These are phyloP conservation scores for Melampsora americana DNA, from an alignment of 1,284 basidiomycete species.

Conservation along the genomic window DNA sequence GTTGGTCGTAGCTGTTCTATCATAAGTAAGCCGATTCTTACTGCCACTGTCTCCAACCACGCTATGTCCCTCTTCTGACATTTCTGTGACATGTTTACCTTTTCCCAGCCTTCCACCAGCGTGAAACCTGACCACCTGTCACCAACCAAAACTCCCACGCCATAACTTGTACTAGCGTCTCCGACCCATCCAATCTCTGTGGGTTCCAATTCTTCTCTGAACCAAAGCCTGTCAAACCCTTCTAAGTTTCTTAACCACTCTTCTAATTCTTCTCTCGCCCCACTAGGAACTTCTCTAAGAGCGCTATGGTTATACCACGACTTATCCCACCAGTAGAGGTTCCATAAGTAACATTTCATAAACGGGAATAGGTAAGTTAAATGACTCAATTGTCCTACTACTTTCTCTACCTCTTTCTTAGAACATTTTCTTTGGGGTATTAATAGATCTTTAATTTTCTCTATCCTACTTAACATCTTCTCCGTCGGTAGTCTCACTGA, in stretches of 20 bases:
- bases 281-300: background rate
- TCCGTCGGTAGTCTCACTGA: background rate
- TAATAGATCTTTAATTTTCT: background rate
- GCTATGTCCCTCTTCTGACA: background rate
- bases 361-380: background rate
- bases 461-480: background rate
- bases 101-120: too few relatives aligned
- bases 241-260: background rate
- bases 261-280: background rate
- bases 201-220: background rate
- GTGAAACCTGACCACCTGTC: too few relatives aligned
- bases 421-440: background rate
- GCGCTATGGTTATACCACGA: background rate
- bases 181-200: constrained; percentile 3
- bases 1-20: background rate
- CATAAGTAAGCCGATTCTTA: background rate
- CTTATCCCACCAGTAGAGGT: background rate
- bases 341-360: background rate
- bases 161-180: background rate
- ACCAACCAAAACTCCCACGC: background rate
- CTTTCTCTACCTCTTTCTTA: background rate
- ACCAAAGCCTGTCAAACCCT: background rate
- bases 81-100: too few relatives aligned
- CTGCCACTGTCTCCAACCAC: too few relatives aligned
- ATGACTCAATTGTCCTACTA: too few relatives aligned